These are phyloP conservation scores for Pseudonitzschia multiseries DNA, from an alignment of 108 stramenopile genomes.

Conservation along the genomic window DNA sequence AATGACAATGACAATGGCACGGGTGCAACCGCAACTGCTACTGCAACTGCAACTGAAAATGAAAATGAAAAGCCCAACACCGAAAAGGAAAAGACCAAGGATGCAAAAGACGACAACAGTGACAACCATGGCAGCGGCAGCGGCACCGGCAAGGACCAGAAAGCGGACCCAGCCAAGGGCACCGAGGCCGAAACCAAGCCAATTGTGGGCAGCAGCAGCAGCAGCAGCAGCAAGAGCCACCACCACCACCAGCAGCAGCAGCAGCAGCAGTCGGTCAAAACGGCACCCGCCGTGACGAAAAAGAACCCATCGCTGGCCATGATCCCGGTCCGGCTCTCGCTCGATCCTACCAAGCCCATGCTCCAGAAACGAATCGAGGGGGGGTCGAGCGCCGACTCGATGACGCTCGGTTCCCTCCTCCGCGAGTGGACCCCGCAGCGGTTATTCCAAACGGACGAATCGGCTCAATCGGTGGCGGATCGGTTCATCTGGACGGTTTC, in stretches of 20 bases:
- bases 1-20: too few species aligned
- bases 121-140: not conserved
- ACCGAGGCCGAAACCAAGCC: not conserved
- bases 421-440: slow-evolving; percentile 39
- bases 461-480: too few species aligned
- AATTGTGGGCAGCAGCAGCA: too few species aligned
- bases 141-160: not conserved
- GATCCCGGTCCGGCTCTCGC: slow-evolving; percentile 67
- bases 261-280: too few species aligned
- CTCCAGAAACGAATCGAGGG: slow-evolving; percentile 47
- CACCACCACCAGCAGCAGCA: too few species aligned
- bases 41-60: too few species aligned
- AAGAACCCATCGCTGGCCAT: slow-evolving; percentile 32
- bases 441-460: too few species aligned
- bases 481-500: slow-evolving; percentile 25
- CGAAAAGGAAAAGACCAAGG: not conserved
- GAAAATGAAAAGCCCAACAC: not conserved
- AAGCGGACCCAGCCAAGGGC: not conserved
- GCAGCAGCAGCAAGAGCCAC: too few species aligned
- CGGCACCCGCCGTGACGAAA: too few species aligned
- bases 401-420: slow-evolving; percentile 58
- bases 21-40: too few species aligned
- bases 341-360: slow-evolving; percentile 51
- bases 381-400: not conserved
- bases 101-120: not conserved